Evolutionary conservation across 139 green algal genomes (phyloP), one percentile per base, ranked within the genome.

Genomic region (Deuterostichococcus epilithicus): DNA sequence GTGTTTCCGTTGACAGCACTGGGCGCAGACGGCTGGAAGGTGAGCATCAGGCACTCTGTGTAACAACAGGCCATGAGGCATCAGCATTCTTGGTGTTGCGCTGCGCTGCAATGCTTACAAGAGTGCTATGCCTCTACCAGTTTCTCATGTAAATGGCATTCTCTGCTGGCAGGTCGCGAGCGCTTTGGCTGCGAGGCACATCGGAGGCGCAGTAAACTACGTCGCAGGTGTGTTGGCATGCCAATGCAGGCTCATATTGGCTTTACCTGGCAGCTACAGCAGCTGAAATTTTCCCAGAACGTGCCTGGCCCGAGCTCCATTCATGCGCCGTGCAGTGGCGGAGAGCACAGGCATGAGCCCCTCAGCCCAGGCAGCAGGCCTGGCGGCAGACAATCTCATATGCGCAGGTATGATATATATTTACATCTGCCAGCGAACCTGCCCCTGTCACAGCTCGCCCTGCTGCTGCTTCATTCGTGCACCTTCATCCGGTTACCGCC

Each of bases 351-450:
- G 36, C 30, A 78, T 96, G 6, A 73, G 74, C 1, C 80, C 89
- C 18, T 87, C 77, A 20, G 82, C 86, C 28, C 76, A 84, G 68
- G 74, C 78, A 67, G 92, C 93, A 0, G 94, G 89, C 36, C 86
- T 98, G 30, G 94, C 94, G n/a, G 93, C 94, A 3, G 94, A 98
- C 81, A 94, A 97, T 84, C 84, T 97, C 36, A 91, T 97, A 25
- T 91, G 92, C 42, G 42, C 42, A 52, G 42, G 42, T 52, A 13
- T 66, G 90, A 87, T 0, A n/a, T 94, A 26, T 97, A 97, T 83
- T 97, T 97, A 52, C 42, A 52, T 52, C 42, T 52, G n/a, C n/a
- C n/a, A n/a, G n/a, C n/a, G n/a, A n/a, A n/a, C n/a, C n/a, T n/a
- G n/a, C n/a, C n/a, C n/a, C n/a, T n/a, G n/a, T n/a, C n/a, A n/a